Evolutionary conservation across 2,329 filamentous ascomycete species (phyloP).

Genomic region (Zalaria obscura): DNA sequence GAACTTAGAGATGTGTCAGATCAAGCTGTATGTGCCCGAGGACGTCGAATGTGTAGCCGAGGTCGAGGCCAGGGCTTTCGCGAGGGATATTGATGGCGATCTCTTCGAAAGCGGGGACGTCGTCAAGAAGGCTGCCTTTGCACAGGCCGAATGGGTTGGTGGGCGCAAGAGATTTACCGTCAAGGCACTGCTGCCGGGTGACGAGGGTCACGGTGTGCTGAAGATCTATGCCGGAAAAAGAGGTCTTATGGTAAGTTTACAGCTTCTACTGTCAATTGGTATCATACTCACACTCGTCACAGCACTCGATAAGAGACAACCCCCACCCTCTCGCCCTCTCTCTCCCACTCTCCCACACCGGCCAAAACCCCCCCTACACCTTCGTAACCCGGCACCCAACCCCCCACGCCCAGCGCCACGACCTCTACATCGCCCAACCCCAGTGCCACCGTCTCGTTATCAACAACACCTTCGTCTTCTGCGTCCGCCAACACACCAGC

Average conservation of each 20-base stretch:
- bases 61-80: conserved; percentile 70
- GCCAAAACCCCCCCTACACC: conserved; percentile 86
- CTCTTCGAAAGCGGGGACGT: conserved; percentile 84
- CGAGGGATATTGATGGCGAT: conserved; percentile 77
- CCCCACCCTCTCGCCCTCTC: conserved; percentile 82
- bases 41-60: conserved; percentile 90
- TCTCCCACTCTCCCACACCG: conserved; percentile 78
- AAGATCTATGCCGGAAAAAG: conserved; percentile 91
- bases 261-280: neutral
- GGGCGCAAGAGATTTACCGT: conserved; percentile 84
- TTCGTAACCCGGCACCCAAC: conserved; percentile 90
- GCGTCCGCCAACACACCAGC: conserved; percentile 81
- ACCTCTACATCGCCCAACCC: conserved; percentile 91
- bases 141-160: conserved; percentile 81
- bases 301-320: conserved; percentile 88
- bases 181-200: conserved; percentile 80
- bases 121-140: conserved; percentile 70
- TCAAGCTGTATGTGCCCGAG: conserved; percentile 73
- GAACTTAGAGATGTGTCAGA: conserved; percentile 81
- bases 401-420: conserved; percentile 91
- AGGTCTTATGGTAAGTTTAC: conserved; percentile 57
- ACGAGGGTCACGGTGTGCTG: conserved; percentile 75
- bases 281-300: conserved; percentile 9
- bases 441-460: conserved; percentile 78
- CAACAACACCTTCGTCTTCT: conserved; percentile 97